These are phyloP conservation scores for Mytilinidion resinicola DNA, from an alignment of 495 filamentous ascomycete genomes.

Conservation along the genomic window DNA sequence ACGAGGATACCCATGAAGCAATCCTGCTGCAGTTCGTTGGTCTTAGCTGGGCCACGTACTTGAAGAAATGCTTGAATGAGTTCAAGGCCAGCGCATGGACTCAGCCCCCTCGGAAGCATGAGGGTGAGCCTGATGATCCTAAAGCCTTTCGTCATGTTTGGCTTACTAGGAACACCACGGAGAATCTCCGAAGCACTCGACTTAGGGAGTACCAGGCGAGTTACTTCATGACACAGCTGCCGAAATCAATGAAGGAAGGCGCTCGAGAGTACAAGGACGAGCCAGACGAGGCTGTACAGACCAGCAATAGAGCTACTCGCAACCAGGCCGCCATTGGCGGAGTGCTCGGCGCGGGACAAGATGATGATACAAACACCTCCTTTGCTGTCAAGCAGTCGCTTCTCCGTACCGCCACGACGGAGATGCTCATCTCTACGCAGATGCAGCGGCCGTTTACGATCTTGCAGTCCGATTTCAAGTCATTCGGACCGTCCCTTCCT, in stretches of 20 bases:
- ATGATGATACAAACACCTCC: slow-evolving; percentile 14
- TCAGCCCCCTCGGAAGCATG: slow-evolving; percentile 21
- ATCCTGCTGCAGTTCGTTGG: slow-evolving; percentile 30
- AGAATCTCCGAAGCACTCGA: slow-evolving; percentile 24
- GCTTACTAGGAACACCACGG: neutral
- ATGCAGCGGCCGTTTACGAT: slow-evolving; percentile 25
- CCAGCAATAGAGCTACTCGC: too few species aligned
- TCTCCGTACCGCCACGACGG: slow-evolving; percentile 26
- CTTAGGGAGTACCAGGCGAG: slow-evolving; percentile 28
- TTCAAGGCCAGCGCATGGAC: slow-evolving; percentile 24
- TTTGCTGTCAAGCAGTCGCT: slow-evolving; percentile 27
- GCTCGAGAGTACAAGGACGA: slow-evolving; percentile 19
- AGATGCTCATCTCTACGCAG: slow-evolving; percentile 28
- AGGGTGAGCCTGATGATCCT: too few species aligned
- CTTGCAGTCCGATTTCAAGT: slow-evolving; percentile 29
- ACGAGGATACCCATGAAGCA: slow-evolving; percentile 31
- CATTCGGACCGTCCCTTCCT: slow-evolving; percentile 25
- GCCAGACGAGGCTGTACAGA: slow-evolving; percentile 2
- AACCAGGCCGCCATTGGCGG: too few species aligned
- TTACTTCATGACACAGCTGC: slow-evolving; percentile 37
- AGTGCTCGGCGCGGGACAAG: neutral
- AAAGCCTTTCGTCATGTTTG: slow-evolving; percentile 31
- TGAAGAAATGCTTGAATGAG: slow-evolving; percentile 25
- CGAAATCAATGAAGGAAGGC: slow-evolving; percentile 17
- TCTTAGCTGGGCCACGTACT: slow-evolving; percentile 22